Evolutionary conservation across 805 yeast species (phyloP), one percentile per base, ranked within the genome.

Genomic region (Wickerhamiella spandovensis): DNA sequence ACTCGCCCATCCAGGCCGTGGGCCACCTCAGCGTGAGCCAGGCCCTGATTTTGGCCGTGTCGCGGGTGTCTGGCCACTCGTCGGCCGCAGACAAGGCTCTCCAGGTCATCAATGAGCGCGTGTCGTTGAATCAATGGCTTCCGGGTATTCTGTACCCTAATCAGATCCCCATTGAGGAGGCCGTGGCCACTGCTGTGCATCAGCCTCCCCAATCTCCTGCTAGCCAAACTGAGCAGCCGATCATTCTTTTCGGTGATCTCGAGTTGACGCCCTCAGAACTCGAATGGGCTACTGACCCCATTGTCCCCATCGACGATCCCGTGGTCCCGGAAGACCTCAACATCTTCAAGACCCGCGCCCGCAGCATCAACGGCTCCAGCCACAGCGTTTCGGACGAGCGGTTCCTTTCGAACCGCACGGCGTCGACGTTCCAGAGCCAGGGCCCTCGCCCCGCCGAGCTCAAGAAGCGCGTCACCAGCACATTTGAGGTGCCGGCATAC

Each of bases 71-170:
- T 3, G 47, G 38, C 13, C 50, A 48, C 9, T 48, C 49, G 13
- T 46, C 38, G 24, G 51, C 53, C 8, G 56, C 58, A 2, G n/a
- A 24, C n/a, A 12, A 1, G 10, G 25, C 50, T 7, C 52, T 54
- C 30, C 32, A 43, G 3, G 43, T 39, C 22, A 54, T 58, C 41
- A 17, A 45, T 8, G 20, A 13, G 10, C 52, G 56, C 5, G 61
- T 58, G 10, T 20, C 44, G 15, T 7, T n/a, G 1, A 24, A 41
- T 15, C 47, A 35, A 12, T 58, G 61, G 61, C 53, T 58, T 4
- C 56, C 60, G 10, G 60, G 59, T 1, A 53, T 58, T 46, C 45
- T 56, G 10, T 57, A 53, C 45, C 61, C 61, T 1, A 44, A 51
- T 1, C 15, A 41, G 9, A 51, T 51, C 9, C 39, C 53, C 4